Percentiles rank a stretch among this genome's conserved stretches.
Conservation (phyloP, 164 flowering plant species). For the Piper longum region DNA sequence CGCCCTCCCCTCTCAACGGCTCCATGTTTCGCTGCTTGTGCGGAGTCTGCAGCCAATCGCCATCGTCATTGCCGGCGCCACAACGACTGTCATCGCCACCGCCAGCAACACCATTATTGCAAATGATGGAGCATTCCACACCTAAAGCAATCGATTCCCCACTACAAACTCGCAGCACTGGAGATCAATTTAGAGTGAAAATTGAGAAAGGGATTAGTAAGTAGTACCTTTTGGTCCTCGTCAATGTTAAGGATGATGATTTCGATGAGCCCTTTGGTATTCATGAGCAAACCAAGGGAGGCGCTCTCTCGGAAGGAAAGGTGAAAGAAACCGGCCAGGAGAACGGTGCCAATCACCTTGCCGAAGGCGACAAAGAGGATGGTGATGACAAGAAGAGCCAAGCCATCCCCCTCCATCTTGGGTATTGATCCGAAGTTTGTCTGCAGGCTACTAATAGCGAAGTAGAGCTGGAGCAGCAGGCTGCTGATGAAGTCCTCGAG, state of each 20-base stretch:
- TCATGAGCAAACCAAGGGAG: constrained; percentile 39
- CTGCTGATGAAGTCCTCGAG: constrained; percentile 35
- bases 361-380: constrained; percentile 10
- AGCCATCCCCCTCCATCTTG: neutral
- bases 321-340: constrained; percentile 10
- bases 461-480: constrained; percentile 30
- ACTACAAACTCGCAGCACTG: constrained; percentile 7
- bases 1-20: neutral
- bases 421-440: constrained; percentile 4
- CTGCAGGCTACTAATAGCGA: constrained; percentile 21
- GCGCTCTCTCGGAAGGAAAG: constrained; percentile 21
- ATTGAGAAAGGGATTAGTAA: neutral
- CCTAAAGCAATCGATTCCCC: constrained; percentile 11
- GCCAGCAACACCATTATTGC: constrained; percentile 1
- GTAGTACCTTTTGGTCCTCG: constrained; percentile 6
- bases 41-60: no score
- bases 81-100: neutral
- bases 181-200: constrained; percentile 4
- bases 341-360: constrained; percentile 23
- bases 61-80: no score
- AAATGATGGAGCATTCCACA: no score
- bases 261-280: constrained; percentile 40
- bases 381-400: constrained; percentile 3
- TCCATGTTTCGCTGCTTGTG: no score
- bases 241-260: constrained; percentile 29